These are phyloP conservation scores for Ganoderma sp. DNA, from an alignment of 1,284 basidiomycete species.

Conservation along the genomic window DNA sequence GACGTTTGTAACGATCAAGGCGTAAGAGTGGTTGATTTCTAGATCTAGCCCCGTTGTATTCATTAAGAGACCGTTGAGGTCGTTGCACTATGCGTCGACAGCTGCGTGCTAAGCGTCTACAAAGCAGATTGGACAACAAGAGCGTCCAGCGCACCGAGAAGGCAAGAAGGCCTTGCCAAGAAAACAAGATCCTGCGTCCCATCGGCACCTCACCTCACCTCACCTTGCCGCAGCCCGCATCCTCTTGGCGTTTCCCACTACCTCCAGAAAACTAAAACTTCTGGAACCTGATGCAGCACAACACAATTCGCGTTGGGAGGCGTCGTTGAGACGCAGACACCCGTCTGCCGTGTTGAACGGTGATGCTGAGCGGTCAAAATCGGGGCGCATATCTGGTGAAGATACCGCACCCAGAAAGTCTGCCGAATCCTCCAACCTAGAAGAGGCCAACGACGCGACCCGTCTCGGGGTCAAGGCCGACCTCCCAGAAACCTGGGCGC, in stretches of 20 bases:
- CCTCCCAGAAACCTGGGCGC: slow-evolving; percentile 92
- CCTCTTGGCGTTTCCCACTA: slow-evolving; percentile 19
- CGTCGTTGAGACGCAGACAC: slow-evolving; percentile 31
- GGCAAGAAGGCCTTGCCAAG: background rate
- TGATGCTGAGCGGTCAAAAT: slow-evolving; percentile 37
- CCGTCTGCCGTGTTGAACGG: slow-evolving; percentile 50
- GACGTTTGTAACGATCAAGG: no score
- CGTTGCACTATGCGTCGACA: slow-evolving; percentile 3
- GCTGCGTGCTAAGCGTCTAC: slow-evolving; percentile 7
- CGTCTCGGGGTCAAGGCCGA: slow-evolving; percentile 75
- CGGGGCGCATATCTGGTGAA: slow-evolving; percentile 40
- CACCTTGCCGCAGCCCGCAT: background rate
- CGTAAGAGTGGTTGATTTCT: background rate
- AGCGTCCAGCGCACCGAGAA: background rate
- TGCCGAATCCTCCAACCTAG: slow-evolving; percentile 42
- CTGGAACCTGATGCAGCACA: slow-evolving; percentile 5
- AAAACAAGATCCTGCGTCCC: background rate
- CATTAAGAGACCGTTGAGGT: slow-evolving; percentile 10
- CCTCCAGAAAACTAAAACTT: slow-evolving; percentile 20
- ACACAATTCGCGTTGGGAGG: slow-evolving; percentile 23
- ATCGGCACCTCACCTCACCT: background rate
- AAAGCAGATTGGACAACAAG: slow-evolving; percentile 9
- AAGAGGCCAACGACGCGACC: slow-evolving; percentile 80
- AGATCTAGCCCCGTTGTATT: slow-evolving; percentile 9
- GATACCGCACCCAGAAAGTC: slow-evolving; percentile 23